Percentiles rank a stretch among this genome's conserved stretches.
Conservation (phyloP, 2,329 filamentous ascomycete genomes). For the Ambrosiella beaveri region DNA sequence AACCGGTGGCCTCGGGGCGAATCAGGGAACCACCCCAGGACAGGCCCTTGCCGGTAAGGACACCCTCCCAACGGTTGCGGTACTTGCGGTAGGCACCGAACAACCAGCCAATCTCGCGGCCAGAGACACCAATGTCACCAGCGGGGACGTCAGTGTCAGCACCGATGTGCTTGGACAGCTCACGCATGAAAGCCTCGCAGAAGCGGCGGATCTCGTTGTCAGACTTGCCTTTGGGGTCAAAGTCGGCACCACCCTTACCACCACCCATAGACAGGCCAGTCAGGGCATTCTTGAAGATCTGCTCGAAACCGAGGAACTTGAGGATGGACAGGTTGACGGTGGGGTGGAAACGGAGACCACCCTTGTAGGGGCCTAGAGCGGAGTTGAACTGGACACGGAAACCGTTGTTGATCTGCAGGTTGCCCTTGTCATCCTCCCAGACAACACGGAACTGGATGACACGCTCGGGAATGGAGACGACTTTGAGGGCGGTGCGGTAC, state of each 20-base stretch:
- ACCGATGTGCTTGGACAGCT: conserved; percentile 90
- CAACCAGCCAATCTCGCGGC: conserved; percentile 83
- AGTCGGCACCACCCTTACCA: conserved; percentile 94
- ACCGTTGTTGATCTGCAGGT: conserved; percentile 81
- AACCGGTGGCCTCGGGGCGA: conserved; percentile 90
- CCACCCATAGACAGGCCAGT: conserved; percentile 80
- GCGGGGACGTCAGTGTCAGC: conserved; percentile 92
- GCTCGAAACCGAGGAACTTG: conserved; percentile 98
- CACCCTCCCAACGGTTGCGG: conserved; percentile 84
- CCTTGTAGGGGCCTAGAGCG: conserved; percentile 93
- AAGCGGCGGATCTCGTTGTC: conserved; percentile 96
- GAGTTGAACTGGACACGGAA: conserved; percentile 99
- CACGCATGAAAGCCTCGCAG: conserved; percentile 89
- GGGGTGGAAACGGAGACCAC: conserved; percentile 87
- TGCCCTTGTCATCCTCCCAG: conserved; percentile 88
- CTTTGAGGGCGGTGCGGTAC: conserved; percentile 76
- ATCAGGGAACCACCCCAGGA: conserved; percentile 88
- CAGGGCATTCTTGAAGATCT: conserved; percentile 99
- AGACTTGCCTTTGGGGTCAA: conserved; percentile 96
- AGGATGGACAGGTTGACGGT: conserved; percentile 65
- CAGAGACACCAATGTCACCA: conserved; percentile 87
- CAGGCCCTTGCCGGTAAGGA: conserved; percentile 88
- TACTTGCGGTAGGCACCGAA: conserved; percentile 86
- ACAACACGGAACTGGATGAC: conserved; percentile 93
- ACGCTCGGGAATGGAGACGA: conserved; percentile 83